Conservation (phyloP, 2,329 filamentous ascomycete genomes). For the Cladosporium halotolerans region DNA sequence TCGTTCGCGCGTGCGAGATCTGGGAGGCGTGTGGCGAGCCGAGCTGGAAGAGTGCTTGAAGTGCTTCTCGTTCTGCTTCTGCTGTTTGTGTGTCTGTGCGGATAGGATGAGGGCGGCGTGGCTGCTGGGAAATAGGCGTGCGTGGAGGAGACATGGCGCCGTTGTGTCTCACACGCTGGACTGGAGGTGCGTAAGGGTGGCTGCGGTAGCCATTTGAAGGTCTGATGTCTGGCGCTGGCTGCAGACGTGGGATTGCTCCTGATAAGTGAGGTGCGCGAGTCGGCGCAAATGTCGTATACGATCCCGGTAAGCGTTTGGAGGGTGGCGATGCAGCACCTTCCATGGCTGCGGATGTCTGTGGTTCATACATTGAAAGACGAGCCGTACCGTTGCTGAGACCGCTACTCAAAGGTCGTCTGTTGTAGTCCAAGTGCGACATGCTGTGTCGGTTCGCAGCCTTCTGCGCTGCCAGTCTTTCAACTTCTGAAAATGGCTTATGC, state of each 20-base stretch:
- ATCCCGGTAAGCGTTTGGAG: slow-evolving; percentile 28
- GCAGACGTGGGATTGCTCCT: slow-evolving; percentile 15
- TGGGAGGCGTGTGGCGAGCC: slow-evolving; percentile 41
- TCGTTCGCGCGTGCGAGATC: slow-evolving; percentile 30
- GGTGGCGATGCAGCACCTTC: slow-evolving; percentile 22
- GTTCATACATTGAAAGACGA: slow-evolving; percentile 21
- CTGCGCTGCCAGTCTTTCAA: slow-evolving; percentile 68
- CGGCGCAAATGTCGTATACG: slow-evolving; percentile 17
- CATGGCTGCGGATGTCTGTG: background rate
- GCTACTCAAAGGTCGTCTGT: slow-evolving; percentile 21
- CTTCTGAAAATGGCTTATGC: slow-evolving; percentile 66
- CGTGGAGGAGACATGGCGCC: slow-evolving; percentile 27
- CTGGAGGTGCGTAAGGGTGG: slow-evolving; percentile 5
- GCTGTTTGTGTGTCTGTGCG: slow-evolving; percentile 64
- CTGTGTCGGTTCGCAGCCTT: slow-evolving; percentile 36
- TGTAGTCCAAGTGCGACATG: slow-evolving; percentile 22
- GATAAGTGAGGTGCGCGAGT: slow-evolving; percentile 5
- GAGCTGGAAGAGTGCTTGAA: slow-evolving; percentile 75
- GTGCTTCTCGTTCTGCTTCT: slow-evolving; percentile 69
- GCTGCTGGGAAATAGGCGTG: slow-evolving; percentile 25
- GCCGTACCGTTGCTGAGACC: slow-evolving; percentile 25
- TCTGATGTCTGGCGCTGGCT: slow-evolving; percentile 28
- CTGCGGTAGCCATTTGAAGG: slow-evolving; percentile 14
- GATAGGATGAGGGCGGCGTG: slow-evolving; percentile 43
- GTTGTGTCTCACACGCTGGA: background rate